A percentile compares a stretch with the other conserved stretches of the same genome.
phyloP scores from a whole-genome alignment of 2,329 filamentous ascomycete species.

The Penicillium fuscoglaucum region DNA sequence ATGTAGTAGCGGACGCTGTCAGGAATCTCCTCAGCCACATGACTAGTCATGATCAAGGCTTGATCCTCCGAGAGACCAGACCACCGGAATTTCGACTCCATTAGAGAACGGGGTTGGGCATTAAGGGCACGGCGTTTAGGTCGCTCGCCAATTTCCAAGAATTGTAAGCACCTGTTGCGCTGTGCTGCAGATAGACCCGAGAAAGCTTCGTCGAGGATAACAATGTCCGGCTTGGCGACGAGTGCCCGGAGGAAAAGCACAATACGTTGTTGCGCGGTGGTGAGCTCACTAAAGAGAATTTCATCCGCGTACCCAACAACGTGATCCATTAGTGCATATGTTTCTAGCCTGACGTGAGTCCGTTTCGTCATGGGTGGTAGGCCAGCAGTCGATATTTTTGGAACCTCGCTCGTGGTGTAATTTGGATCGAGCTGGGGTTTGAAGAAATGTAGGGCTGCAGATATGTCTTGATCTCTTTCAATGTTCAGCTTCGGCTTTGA shows the following conservation, averaged over 20 bases:
- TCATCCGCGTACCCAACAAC: conserved; percentile 69
- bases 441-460: conserved; percentile 74
- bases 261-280: conserved; percentile 65
- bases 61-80: conserved; percentile 68
- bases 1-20: conserved; percentile 81
- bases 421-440: conserved; percentile 70
- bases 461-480: conserved; percentile 60
- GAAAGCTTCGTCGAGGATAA: conserved; percentile 85
- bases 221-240: conserved; percentile 75
- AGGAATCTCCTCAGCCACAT: conserved; percentile 87
- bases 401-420: conserved; percentile 15
- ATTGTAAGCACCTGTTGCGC: conserved; percentile 82
- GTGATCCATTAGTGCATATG: conserved; percentile 21
- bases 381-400: conserved; percentile 16
- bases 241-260: conserved; percentile 80
- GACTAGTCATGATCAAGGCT: conserved; percentile 87
- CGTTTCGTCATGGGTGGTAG: conserved; percentile 23
- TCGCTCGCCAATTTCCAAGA: conserved; percentile 67
- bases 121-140: conserved; percentile 41
- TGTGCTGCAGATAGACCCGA: conserved; percentile 79
- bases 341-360: not conserved
- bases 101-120: not conserved
- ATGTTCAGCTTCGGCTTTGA: conserved; percentile 65
- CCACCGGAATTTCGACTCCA: conserved; percentile 17
- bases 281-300: conserved; percentile 68